Percentiles rank a stretch among this genome's conserved stretches.
Conservation (phyloP, 2,329 filamentous ascomycete genomes). For the Podosphaera leucotricha region DNA sequence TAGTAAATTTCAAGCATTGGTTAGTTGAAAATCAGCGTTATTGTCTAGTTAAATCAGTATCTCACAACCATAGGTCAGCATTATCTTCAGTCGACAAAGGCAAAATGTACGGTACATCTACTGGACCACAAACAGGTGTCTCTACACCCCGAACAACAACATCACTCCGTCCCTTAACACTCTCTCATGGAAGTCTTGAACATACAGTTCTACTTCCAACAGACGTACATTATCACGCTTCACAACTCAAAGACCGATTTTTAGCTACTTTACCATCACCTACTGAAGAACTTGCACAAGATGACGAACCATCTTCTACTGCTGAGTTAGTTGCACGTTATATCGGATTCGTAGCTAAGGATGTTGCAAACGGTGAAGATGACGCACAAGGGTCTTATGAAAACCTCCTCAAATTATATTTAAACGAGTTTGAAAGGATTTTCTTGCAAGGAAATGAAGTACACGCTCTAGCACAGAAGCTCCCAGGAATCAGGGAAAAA, state of each 20-base stretch:
- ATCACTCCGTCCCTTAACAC: conserved; percentile 72
- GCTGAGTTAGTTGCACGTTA: conserved; percentile 83
- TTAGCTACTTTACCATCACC: conserved; percentile 62
- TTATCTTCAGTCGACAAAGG: conserved; percentile 2
- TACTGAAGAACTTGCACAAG: conserved; percentile 90
- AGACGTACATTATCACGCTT: conserved; percentile 84
- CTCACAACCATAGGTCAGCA: background rate
- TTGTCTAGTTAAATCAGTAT: conserved; percentile 2
- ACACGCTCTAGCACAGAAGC: conserved; percentile 61
- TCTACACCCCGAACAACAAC: conserved; percentile 87
- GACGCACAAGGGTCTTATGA: conserved; percentile 70
- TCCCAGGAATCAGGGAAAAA: conserved; percentile 82
- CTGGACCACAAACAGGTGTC: conserved; percentile 80
- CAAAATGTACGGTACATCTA: conserved; percentile 68
- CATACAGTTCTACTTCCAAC: conserved; percentile 91
- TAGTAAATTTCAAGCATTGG: background rate
- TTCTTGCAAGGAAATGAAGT: conserved; percentile 93
- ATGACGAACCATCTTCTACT: conserved; percentile 95
- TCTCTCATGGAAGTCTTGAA: conserved; percentile 86
- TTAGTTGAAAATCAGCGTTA: background rate
- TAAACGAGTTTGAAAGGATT: conserved; percentile 90
- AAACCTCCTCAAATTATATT: conserved; percentile 72
- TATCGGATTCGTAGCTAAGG: conserved; percentile 67
- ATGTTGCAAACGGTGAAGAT: conserved; percentile 85
- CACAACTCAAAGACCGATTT: conserved; percentile 83